Base-by-base conservation (phyloP, 2,329 filamentous ascomycete genomes). In the Curvularia sp. region DNA sequence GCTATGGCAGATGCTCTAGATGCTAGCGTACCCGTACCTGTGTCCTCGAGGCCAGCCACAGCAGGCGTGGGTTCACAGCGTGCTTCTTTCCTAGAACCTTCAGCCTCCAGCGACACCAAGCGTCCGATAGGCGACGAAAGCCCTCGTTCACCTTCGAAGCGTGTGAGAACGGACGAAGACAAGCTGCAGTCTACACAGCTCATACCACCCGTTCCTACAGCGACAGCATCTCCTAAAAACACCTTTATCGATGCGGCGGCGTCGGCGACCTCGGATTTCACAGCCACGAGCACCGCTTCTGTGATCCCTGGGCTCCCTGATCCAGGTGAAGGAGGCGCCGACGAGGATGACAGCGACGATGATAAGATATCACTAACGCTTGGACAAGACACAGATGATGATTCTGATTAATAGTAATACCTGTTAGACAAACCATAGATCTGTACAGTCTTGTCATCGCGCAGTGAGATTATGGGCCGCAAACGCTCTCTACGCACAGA, bases 371-470 rank as follows among this genome's bases (percentile, higher is more conserved):
- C 69, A 10, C 54, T 77, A 6, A 72, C 75, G 1, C 60, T 77
- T 28, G 74, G 74, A 2, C 73, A 73, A 48, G 74, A 77, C 32
- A 74, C 70, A 1, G 74, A 76, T 47, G 72, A 75, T 2, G 74
- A 77, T 7, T 74, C 72, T 1, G 72, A 75, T 12, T 71, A 59
- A 30, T 6, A 18, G 5, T 15, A 18, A 39, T 49, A 41, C 19
- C 18, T n/a, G 12, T 21, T 2, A 23, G 46, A 41, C n/a, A 13
- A 41, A 13, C 18, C 25, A 23, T 19, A 27, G 21, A 32, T 27
- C 25, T 48, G 13, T 41, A 8, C 6, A n/a, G 18, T 36, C 15
- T 52, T 49, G 38, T 41, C 21, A 42, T 30, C 48, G 10, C 49
- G 23, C 36, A 36, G 54, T 55, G 47, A 60, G 49, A 48, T 3